Evolutionary conservation across 106 monocot genomes (phyloP), one percentile per base, ranked within the genome.

Genomic region (Allium fistulosum): DNA sequence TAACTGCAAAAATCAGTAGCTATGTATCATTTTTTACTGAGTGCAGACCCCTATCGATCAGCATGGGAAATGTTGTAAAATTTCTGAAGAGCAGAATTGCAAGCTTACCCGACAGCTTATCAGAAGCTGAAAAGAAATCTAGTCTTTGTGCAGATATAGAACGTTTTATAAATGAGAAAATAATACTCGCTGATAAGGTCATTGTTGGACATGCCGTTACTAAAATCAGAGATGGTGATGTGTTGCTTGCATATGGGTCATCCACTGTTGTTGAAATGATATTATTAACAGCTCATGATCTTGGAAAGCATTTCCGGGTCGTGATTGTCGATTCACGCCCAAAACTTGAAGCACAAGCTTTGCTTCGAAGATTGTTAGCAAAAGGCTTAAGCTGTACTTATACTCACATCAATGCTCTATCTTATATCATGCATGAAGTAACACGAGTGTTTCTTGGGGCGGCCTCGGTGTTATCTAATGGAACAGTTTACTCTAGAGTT

Each of bases 391-490:
- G 75, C 55, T 99, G 97, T 74, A 92, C 92, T 17, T 99, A 99
- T 65, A 92, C 90, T 15, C 97, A 99, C 70, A 78, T 99, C 62
- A 92, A 92, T 87, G 97, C 87, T 16, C 60, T 99, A 69, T 92
- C 97, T 46, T 99, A 99, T 72, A 84, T 93, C 69, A 99, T 99
- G 92, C 92, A 87, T 81, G 97, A 99, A 76, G 97, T 92, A 14
- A 90, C 92, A 58, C 78, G 83, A 58, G 97, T 93, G 47, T 87
- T 99, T 60, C 79, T 99, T 16, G 97, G 97, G 56, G 97, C 97
- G 62, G 78, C 89, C 9, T 90, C 97, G 49, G 84, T 99, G 49
- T 76, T 99, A 18, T 92, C 89, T 22, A 99, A 92, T 83, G 97
- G 97, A 65, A 93, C 97, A 49, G 92, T 93, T 63, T 99, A 99